Conservation (phyloP, 371 early-diverging fungal species). For the Zopfochytrium polystomum region DNA sequence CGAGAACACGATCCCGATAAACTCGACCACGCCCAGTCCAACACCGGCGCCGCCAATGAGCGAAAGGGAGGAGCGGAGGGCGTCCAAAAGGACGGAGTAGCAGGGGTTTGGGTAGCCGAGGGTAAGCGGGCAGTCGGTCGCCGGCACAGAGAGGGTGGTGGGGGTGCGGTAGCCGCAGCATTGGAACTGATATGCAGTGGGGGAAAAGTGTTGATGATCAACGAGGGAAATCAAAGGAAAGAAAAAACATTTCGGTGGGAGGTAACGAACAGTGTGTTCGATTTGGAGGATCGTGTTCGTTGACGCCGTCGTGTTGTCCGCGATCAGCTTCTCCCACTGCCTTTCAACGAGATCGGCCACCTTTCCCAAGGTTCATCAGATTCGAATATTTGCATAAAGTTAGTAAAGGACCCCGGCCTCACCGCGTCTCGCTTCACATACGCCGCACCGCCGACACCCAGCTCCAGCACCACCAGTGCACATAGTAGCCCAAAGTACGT, state of each 20-base stretch:
- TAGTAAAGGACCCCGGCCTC: no score
- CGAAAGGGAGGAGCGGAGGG: slow-evolving; percentile 30
- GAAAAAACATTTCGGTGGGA: no score
- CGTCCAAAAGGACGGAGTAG: slow-evolving; percentile 22
- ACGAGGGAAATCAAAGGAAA: no score
- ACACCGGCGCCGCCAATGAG: slow-evolving; percentile 52
- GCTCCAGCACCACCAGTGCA: slow-evolving; percentile 46
- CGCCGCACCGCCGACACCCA: slow-evolving; percentile 48
- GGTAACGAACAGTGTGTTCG: slow-evolving; percentile 23
- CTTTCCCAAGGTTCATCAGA: no score
- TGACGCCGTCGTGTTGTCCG: slow-evolving; percentile 8
- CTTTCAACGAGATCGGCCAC: slow-evolving; percentile 20
- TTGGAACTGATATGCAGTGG: no score
- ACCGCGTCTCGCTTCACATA: slow-evolving; percentile 43
- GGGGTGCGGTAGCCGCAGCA: slow-evolving; percentile 47
- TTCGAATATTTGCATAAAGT: no score
- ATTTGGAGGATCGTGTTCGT: slow-evolving; percentile 21
- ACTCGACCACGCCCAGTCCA: slow-evolving; percentile 49
- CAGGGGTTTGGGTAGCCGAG: slow-evolving; percentile 25
- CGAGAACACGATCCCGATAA: slow-evolving; percentile 45
- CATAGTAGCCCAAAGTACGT: slow-evolving; percentile 52
- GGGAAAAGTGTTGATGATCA: no score
- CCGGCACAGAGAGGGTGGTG: slow-evolving; percentile 32
- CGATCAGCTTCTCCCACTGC: slow-evolving; percentile 34
- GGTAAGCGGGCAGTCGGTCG: slow-evolving; percentile 13